Evolutionary conservation across 192 early-diverging fungal genomes (phyloP).

Genomic region (Rhizoclosmatium globosum): DNA sequence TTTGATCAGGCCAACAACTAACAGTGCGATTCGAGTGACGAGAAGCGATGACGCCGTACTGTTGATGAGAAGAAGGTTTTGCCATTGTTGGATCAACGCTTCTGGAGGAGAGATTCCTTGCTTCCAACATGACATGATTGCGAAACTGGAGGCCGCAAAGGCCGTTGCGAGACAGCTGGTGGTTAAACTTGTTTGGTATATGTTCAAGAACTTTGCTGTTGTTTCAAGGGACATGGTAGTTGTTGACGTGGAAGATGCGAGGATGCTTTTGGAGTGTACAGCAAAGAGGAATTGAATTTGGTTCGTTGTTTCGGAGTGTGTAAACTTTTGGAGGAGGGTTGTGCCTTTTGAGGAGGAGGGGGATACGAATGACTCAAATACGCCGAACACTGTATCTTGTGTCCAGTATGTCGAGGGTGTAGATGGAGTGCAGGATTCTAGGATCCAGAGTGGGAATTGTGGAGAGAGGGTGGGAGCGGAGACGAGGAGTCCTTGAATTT

Average conservation of each 20-base stretch:
- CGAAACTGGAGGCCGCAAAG: background rate
- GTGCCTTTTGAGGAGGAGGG: background rate
- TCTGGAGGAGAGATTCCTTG: background rate
- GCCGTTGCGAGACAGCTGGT: background rate
- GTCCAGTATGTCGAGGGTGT: background rate
- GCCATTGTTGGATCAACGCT: background rate
- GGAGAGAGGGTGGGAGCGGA: background rate
- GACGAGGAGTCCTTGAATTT: conserved; percentile 2
- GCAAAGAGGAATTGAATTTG: conserved; percentile 6
- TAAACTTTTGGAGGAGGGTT: background rate
- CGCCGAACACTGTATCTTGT: background rate
- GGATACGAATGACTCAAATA: conserved; percentile 13
- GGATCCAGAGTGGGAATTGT: conserved; percentile 9
- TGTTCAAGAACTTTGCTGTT: background rate
- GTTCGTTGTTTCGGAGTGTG: background rate
- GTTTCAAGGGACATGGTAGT: background rate
- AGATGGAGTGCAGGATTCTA: background rate
- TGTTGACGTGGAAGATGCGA: background rate
- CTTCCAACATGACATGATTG: conserved; percentile 28
- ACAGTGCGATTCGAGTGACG: background rate
- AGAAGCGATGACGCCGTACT: background rate
- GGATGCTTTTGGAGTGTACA: background rate
- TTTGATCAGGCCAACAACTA: background rate
- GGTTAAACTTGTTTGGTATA: background rate
- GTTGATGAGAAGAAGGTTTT: no score